Evolutionary conservation across 2,329 filamentous ascomycete genomes (phyloP).

Genomic region (Nakataea oryzae): DNA sequence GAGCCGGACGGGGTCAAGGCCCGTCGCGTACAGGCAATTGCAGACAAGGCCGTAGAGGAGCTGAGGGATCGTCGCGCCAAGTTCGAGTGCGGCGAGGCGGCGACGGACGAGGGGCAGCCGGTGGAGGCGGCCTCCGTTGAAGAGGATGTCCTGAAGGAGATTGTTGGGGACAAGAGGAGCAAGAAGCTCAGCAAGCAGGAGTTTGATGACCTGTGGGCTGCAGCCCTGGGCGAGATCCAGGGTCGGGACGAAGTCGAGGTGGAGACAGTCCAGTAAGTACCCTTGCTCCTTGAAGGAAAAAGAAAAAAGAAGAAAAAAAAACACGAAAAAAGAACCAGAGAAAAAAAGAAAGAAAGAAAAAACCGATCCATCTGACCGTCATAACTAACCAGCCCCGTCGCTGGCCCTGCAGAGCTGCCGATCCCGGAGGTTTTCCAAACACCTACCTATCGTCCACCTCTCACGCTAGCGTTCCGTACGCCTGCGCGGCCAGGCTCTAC

Average conservation of each 20-base stretch:
- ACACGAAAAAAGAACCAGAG: neutral
- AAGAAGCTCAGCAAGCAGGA: constrained; percentile 79
- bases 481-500: constrained; percentile 69
- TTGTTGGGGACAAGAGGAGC: constrained; percentile 64
- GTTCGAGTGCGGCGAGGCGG: constrained; percentile 76
- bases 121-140: constrained; percentile 47
- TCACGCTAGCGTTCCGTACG: constrained; percentile 83
- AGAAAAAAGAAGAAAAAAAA: neutral
- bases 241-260: constrained; percentile 50
- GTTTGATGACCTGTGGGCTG: constrained; percentile 80
- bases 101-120: constrained; percentile 48
- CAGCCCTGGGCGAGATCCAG: constrained; percentile 63
- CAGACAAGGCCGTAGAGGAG: constrained; percentile 78
- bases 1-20: constrained; percentile 92
- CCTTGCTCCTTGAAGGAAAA: constrained; percentile 9
- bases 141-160: constrained; percentile 68
- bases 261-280: constrained; percentile 14
- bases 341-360: neutral
- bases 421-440: constrained; percentile 50
- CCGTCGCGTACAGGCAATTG: constrained; percentile 74
- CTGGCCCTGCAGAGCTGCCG: constrained; percentile 61
- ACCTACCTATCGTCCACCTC: constrained; percentile 70
- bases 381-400: constrained; percentile 78
- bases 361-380: constrained; percentile 21
- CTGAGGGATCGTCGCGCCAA: constrained; percentile 76